Evolutionary conservation across 257 asterid genomes (phyloP).

Genomic region (Gynochthodes officinalis): DNA sequence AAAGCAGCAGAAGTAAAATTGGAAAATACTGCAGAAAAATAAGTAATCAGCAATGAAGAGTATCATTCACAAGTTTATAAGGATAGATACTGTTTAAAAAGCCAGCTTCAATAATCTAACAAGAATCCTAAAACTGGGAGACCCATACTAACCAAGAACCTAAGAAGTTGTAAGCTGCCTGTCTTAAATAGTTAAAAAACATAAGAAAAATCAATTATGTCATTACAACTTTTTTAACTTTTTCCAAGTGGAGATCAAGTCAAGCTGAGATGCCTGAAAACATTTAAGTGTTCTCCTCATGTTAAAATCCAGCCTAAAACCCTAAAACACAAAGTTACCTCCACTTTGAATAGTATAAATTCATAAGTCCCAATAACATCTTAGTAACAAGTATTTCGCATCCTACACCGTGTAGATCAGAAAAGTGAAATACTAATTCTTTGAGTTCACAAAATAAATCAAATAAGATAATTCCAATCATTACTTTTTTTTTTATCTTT

Average conservation of each 20-base stretch:
- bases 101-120: background rate
- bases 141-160: too few relatives aligned
- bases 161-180: too few relatives aligned
- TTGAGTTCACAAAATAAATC: background rate
- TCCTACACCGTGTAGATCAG: background rate
- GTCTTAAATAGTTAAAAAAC: background rate
- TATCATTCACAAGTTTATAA: background rate
- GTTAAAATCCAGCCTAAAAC: background rate
- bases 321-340: background rate
- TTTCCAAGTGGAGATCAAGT: too few relatives aligned
- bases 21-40: background rate
- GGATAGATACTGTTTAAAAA: background rate
- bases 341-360: background rate
- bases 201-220: background rate
- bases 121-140: too few relatives aligned
- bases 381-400: background rate
- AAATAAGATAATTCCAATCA: background rate
- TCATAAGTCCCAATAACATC: background rate
- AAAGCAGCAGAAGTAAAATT: background rate
- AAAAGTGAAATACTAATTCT: too few relatives aligned
- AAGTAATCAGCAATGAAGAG: background rate
- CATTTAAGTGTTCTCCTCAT: background rate
- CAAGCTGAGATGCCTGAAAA: background rate
- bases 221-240: too few relatives aligned
- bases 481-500: background rate